Base-by-base conservation (phyloP, 441 rosid genomes). In the Gossypium davidsonii region DNA sequence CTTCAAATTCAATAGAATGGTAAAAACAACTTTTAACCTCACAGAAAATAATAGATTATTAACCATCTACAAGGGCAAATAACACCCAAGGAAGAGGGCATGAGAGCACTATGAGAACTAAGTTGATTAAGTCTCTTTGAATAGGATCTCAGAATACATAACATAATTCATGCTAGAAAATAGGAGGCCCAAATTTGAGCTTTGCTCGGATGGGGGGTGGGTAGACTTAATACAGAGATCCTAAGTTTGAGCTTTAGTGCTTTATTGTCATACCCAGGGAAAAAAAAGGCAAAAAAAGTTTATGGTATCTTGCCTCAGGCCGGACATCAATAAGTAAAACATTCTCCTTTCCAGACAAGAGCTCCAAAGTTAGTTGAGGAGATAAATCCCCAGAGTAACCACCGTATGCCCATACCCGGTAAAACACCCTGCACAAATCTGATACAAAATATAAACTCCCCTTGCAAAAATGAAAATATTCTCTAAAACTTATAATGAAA, bases 321-420 rank as follows among this genome's bases (percentile, higher is more conserved):
- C 97, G 88, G 83, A 96, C 84, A 86, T 96, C 98, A 58, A 96
- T 82, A 60, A 96, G 93, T 25, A 89, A 83, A 37, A 90, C 84
- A 76, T 89, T 87, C 79, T 90, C 91, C 85, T 77, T 80, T 71
- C 93, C 90, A 61, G 61, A 77, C 78, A 96, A 82, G 70, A 96
- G 90, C 85, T 91, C 89, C 70, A 93, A 78, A 39, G 97, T 86
- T 78, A 75, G 77, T 46, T 83, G 74, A 79, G 99, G 92, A 80
- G 99, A 88, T 77, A 96, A 81, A 83, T 93, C 93, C 78, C 99
- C 97, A 72, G 97, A 88, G 75, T 96, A 96, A 58, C 98, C 99
- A 65, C 96, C 75, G 75, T 88, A 93, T 25, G 79, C 81, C 97
- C 87, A 82, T 64, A 86, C 83, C 95, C 93, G 81, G 80, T 89